These are phyloP conservation scores for Emydomyces testavorans DNA, from an alignment of 2,329 filamentous ascomycete species.

Conservation along the genomic window DNA sequence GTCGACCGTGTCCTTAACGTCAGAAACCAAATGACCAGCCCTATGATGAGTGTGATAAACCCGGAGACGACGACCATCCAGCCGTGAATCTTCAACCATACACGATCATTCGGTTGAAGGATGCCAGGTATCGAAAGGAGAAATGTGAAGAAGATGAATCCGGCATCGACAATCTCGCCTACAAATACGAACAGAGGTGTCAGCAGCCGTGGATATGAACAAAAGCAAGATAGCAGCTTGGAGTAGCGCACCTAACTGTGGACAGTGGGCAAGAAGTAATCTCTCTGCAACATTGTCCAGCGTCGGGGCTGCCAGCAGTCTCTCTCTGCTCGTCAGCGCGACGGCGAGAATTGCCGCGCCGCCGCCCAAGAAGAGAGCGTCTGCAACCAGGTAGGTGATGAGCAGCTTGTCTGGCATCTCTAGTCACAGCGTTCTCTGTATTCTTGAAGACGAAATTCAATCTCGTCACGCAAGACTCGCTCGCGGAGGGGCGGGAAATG, in stretches of 20 bases:
- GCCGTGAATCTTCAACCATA: constrained; percentile 59
- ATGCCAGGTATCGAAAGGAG: constrained; percentile 59
- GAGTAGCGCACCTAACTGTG: constrained; percentile 40
- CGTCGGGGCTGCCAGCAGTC: constrained; percentile 34
- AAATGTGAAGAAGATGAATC: constrained; percentile 61
- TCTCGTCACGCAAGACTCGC: neutral
- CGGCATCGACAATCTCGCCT: constrained; percentile 61
- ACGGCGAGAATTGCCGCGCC: constrained; percentile 44
- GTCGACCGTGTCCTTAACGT: constrained; percentile 57
- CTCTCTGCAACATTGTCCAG: constrained; percentile 41
- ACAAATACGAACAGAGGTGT: constrained; percentile 5
- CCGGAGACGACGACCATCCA: constrained; percentile 52
- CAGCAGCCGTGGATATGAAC: neutral
- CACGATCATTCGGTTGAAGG: constrained; percentile 51
- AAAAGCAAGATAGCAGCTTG: neutral
- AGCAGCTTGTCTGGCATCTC: constrained; percentile 44
- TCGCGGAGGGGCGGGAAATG: neutral
- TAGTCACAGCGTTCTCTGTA: neutral
- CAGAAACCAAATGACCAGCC: constrained; percentile 59
- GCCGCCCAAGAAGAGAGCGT: constrained; percentile 43
- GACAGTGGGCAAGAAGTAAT: constrained; percentile 42
- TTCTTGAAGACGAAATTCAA: neutral
- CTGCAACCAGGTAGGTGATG: constrained; percentile 40
- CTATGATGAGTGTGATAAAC: constrained; percentile 54
- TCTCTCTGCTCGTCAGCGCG: constrained; percentile 40